A percentile compares a stretch with the other conserved stretches of the same genome.
Evolutionary conservation across 2,329 filamentous ascomycete genomes (phyloP).

Genomic region (Ophiosphaerella herpotricha): DNA sequence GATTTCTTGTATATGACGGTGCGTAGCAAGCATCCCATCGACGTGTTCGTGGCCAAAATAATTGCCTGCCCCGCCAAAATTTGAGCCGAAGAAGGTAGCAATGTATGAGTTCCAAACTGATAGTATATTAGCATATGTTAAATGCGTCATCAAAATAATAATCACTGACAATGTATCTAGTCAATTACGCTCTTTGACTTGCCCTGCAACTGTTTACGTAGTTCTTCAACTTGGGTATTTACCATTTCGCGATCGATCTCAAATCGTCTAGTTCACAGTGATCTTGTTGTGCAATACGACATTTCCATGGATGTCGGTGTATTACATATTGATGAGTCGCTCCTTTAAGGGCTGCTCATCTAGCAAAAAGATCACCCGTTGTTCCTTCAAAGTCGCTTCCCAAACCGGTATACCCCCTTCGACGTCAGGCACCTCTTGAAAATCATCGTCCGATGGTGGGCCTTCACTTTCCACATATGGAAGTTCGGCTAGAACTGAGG

Average conservation of each 20-base stretch:
- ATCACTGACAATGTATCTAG: constrained; percentile 31
- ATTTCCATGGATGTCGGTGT: no score
- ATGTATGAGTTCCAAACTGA: constrained; percentile 59
- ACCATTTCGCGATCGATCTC: constrained; percentile 42
- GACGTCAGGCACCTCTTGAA: no score
- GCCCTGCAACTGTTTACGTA: constrained; percentile 33
- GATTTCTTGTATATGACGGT: constrained; percentile 55
- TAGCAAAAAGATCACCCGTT: no score
- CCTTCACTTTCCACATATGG: no score
- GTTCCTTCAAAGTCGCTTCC: no score
- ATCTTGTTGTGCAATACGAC: no score
- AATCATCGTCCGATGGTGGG: no score
- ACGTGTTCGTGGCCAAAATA: constrained; percentile 59
- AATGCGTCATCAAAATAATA: background rate
- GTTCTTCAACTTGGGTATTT: constrained; percentile 34
- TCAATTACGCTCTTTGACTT: constrained; percentile 40
- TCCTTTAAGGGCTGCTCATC: no score
- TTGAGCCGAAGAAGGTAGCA: constrained; percentile 57
- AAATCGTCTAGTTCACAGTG: constrained; percentile 29
- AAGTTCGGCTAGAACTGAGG: no score
- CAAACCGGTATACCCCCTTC: no score
- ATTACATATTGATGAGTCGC: no score
- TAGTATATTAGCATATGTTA: constrained; percentile 1
- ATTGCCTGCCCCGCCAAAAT: constrained; percentile 58
- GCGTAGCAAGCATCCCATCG: constrained; percentile 57